Evolutionary conservation across 2,329 filamentous ascomycete genomes (phyloP).

Genomic region (Venturiaceae sp.): DNA sequence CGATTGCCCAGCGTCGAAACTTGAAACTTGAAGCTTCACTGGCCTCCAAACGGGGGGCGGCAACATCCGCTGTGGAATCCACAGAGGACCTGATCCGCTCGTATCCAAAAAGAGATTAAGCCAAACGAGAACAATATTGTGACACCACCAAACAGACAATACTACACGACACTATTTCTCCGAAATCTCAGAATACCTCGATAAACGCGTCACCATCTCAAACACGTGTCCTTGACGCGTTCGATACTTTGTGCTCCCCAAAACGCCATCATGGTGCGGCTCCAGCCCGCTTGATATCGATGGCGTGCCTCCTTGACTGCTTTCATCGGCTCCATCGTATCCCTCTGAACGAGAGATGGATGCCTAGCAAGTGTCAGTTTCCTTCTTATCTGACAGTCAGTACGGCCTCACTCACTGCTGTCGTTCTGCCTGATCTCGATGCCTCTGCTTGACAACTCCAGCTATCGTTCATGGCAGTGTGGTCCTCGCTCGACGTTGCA

Average conservation of each 20-base stretch:
- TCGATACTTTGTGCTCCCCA: not conserved
- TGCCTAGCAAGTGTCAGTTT: not conserved
- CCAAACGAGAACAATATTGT: too few relatives aligned
- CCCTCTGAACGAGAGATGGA: not conserved
- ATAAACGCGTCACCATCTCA: not conserved
- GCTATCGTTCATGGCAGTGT: not conserved
- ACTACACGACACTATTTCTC: too few relatives aligned
- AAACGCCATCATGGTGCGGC: not conserved
- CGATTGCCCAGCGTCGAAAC: not conserved
- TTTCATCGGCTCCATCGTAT: not conserved
- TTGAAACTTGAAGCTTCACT: not conserved
- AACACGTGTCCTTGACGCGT: not conserved
- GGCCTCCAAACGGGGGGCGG: not conserved
- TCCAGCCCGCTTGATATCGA: not conserved
- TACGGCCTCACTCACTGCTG: not conserved
- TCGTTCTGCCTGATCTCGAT: not conserved
- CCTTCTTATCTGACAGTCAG: not conserved
- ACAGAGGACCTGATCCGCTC: too few relatives aligned
- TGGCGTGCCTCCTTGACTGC: not conserved
- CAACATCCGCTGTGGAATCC: not conserved
- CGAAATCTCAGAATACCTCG: too few relatives aligned
- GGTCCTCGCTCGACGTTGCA: not conserved
- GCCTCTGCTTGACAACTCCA: not conserved
- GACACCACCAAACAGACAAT: too few relatives aligned
- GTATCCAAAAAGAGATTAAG: too few relatives aligned